phyloP scores from a whole-genome alignment of 225 moss, liverwort and hornwort genomes.

The Bryum argenteum region DNA sequence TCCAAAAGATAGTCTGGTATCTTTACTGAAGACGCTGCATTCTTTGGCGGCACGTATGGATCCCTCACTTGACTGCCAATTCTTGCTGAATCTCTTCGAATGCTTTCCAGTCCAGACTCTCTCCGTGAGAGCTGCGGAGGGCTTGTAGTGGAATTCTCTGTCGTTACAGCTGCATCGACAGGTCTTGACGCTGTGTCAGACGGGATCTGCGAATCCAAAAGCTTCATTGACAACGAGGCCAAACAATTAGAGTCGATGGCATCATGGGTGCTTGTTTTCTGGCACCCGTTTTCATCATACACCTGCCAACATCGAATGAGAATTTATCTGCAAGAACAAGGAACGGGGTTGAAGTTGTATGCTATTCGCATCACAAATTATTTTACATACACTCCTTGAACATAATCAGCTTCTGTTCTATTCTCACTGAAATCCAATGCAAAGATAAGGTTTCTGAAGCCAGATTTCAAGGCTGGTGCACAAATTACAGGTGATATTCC shows the following conservation, averaged over 20 bases:
- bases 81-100: slow-evolving; percentile 19
- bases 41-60: background rate
- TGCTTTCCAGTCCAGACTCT: slow-evolving; percentile 15
- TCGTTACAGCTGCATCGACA: background rate
- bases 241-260: slow-evolving; percentile 23
- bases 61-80: slow-evolving; percentile 8
- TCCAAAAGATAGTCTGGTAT: slow-evolving; percentile 15
- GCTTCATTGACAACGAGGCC: background rate
- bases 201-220: slow-evolving; percentile 1
- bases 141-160: background rate
- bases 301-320: slow-evolving; percentile 30
- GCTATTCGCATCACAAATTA: no score
- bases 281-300: slow-evolving; percentile 45
- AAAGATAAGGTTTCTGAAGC: no score
- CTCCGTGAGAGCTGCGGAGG: background rate
- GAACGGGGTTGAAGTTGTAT: no score
- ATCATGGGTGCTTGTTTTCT: slow-evolving; percentile 38
- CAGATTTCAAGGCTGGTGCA: no score
- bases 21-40: background rate
- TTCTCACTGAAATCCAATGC: no score
- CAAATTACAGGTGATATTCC: no score
- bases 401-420: no score
- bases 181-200: background rate
- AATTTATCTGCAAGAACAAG: no score
- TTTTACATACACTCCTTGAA: no score